A percentile compares a stretch with the other conserved stretches of the same genome.
These are phyloP conservation scores for Leishmania aethiopica DNA, from an alignment of 208 protist genomes.

Conservation along the genomic window DNA sequence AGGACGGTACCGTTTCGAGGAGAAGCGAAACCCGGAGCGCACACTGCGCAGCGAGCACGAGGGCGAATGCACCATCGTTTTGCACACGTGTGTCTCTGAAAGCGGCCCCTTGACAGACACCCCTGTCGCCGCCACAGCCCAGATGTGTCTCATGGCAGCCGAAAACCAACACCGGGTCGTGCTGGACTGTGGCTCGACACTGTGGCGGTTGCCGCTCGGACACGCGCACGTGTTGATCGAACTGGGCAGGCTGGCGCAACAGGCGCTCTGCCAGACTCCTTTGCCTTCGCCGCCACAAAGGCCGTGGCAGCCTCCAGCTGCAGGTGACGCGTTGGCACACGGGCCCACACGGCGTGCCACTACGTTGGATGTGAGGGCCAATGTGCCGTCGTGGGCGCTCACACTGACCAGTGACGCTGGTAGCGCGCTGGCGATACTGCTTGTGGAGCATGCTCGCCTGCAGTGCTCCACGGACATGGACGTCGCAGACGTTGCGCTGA, in stretches of 20 bases:
- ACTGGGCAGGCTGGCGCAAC: neutral
- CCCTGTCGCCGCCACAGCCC: slow-evolving; percentile 2
- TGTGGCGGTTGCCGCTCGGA: slow-evolving; percentile 18
- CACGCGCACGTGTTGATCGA: slow-evolving; percentile 15
- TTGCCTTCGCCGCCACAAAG: neutral
- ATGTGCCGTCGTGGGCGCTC: slow-evolving; percentile 3
- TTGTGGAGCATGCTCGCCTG: slow-evolving; percentile 6
- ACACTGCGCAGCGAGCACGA: slow-evolving; percentile 21
- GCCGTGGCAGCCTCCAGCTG: neutral
- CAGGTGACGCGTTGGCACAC: neutral
- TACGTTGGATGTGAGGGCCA: neutral
- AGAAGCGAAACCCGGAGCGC: neutral
- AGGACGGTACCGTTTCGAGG: slow-evolving; percentile 16
- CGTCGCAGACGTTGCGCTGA: slow-evolving; percentile 6
- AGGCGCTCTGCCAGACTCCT: neutral
- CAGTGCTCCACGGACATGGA: slow-evolving; percentile 16
- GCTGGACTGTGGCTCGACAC: slow-evolving; percentile 7
- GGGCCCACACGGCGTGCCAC: neutral
- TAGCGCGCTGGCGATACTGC: neutral
- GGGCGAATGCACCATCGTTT: slow-evolving; percentile 11
- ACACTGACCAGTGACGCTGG: slow-evolving; percentile 19
- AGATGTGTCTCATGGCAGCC: slow-evolving; percentile 1
- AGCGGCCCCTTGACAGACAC: slow-evolving; percentile 10
- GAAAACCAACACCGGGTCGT: neutral
- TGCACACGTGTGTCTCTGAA: slow-evolving; percentile 17